Percentiles rank a stretch among this genome's conserved stretches.
These are phyloP conservation scores for Tylopilus vinaceipallidus DNA, from an alignment of 768 basidiomycete species.

Conservation along the genomic window DNA sequence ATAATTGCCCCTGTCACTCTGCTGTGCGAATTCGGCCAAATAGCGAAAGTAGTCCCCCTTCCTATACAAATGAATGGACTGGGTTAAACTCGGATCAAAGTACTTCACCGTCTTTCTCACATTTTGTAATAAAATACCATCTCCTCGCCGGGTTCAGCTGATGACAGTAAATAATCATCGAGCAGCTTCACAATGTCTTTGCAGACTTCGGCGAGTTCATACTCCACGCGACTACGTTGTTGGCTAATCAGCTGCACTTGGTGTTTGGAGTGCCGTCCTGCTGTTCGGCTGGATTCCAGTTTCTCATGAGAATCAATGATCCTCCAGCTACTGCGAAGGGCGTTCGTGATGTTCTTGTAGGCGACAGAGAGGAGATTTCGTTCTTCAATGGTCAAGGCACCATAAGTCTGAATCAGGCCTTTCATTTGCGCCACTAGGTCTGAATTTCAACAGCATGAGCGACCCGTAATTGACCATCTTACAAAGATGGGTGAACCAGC, in stretches of 20 bases:
- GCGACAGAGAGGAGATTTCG: conserved; percentile 87
- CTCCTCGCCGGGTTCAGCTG: conserved; percentile 73
- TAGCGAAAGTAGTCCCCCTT: conserved; percentile 92
- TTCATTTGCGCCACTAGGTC: conserved; percentile 82
- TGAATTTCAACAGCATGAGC: conserved; percentile 32
- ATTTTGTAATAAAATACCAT: conserved; percentile 91
- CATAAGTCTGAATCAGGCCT: conserved; percentile 62
- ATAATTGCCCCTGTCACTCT: conserved; percentile 63
- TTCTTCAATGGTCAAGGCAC: conserved; percentile 77
- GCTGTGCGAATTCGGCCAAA: conserved; percentile 80
- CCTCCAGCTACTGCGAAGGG: conserved; percentile 82
- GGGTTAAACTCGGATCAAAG: conserved; percentile 4
- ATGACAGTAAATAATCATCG: conserved; percentile 55
- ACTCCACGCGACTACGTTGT: conserved; percentile 74
- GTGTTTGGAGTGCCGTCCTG: conserved; percentile 28
- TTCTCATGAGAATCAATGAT: conserved; percentile 75
- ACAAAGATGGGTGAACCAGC: background rate
- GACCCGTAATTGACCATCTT: background rate
- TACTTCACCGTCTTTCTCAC: conserved; percentile 39
- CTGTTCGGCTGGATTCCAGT: conserved; percentile 41
- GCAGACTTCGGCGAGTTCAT: conserved; percentile 73
- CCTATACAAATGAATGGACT: conserved; percentile 38
- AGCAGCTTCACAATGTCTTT: conserved; percentile 75
- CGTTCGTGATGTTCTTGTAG: conserved; percentile 88
- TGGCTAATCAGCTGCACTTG: conserved; percentile 67